Evolutionary conservation across 2,329 filamentous ascomycete genomes (phyloP).

Genomic region (Teratosphaeria epicoccoides): DNA sequence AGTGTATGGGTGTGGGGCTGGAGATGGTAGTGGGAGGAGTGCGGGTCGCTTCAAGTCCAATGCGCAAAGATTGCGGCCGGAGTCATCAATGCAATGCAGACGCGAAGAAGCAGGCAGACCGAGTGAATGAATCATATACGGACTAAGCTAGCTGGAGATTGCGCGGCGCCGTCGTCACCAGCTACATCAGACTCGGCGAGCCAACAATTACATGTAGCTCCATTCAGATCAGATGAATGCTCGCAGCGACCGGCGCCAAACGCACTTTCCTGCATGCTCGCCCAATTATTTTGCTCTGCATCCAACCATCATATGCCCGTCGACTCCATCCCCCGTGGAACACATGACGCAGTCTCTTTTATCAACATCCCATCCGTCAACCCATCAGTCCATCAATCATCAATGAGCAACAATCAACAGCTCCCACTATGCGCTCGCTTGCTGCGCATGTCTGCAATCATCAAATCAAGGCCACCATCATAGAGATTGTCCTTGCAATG

Average conservation of each 20-base stretch:
- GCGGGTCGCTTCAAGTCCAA: no score
- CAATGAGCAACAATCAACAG: neutral
- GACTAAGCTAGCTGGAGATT: neutral
- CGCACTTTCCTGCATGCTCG: neutral
- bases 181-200: neutral
- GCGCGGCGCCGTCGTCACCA: neutral
- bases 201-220: no score
- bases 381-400: neutral
- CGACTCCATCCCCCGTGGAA: neutral
- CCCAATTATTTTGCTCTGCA: neutral
- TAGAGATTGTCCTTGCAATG: neutral
- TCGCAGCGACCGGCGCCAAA: neutral
- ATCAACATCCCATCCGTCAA: no score
- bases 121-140: no score
- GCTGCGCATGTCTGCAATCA: neutral
- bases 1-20: no score
- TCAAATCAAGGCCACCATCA: neutral
- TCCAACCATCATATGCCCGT: neutral
- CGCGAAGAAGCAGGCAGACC: no score
- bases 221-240: neutral
- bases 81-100: no score
- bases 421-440: neutral
- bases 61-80: no score
- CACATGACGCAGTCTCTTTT: neutral
- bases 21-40: no score